These are phyloP conservation scores for Candida glaebosa DNA, from an alignment of 805 yeast species.

Conservation along the genomic window DNA sequence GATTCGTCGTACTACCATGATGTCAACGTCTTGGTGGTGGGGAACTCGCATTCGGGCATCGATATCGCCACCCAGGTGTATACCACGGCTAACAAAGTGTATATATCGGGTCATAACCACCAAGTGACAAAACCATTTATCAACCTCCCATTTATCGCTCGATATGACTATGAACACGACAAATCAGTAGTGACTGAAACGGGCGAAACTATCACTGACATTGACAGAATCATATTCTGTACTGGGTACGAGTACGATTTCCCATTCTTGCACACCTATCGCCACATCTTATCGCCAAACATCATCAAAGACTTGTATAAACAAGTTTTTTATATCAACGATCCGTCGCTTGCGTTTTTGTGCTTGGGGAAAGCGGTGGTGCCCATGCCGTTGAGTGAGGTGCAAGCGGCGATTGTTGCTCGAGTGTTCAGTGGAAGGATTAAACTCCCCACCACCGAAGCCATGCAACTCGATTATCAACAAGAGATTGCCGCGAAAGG, in stretches of 20 bases:
- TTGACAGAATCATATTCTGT: constrained; percentile 31
- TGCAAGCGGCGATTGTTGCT: constrained; percentile 44
- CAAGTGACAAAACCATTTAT: constrained; percentile 38
- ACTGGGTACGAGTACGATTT: constrained; percentile 37
- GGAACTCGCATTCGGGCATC: constrained; percentile 74
- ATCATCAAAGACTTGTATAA: constrained; percentile 39
- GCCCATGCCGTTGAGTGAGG: constrained; percentile 50
- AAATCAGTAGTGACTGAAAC: constrained; percentile 21
- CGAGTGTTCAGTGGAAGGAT: constrained; percentile 41
- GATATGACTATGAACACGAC: constrained; percentile 26
- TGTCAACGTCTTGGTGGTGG: constrained; percentile 60
- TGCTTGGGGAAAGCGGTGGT: constrained; percentile 45
- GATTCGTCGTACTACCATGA: constrained; percentile 24
- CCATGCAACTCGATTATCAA: constrained; percentile 31
- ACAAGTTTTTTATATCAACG: constrained; percentile 44
- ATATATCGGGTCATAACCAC: constrained; percentile 24
- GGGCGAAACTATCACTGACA: constrained; percentile 19
- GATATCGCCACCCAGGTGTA: constrained; percentile 67
- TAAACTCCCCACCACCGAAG: constrained; percentile 34
- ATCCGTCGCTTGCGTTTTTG: constrained; percentile 41
- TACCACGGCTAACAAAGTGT: constrained; percentile 24
- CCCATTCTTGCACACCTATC: constrained; percentile 29
- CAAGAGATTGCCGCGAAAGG: constrained; percentile 26
- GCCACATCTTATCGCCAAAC: constrained; percentile 18
- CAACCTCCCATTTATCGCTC: constrained; percentile 12